Evolutionary conservation across 441 rosid genomes (phyloP), one percentile per base, ranked within the genome.

Genomic region (Erodium moschatum): DNA sequence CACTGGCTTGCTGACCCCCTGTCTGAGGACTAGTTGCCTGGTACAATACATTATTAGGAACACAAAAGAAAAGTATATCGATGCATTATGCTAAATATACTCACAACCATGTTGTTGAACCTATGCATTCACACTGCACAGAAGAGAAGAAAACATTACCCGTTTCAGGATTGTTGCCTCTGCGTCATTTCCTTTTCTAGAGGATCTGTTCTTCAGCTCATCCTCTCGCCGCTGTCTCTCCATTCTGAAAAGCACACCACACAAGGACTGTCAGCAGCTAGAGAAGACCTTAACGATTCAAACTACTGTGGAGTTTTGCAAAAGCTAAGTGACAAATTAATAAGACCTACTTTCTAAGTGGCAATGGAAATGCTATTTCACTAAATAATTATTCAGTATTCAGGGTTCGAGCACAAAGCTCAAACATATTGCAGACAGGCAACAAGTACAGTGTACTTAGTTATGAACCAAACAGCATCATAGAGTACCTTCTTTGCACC

Each of bases 191-290:
- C 80, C 87, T 83, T 90, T 96, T 76, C 85, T 96, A 71, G 99
- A 90, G 38, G 98, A 84, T 80, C 89, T 81, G 72, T 79, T 84
- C 80, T 88, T 96, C 68, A 83, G 79, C 78, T 96, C 99, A 65
- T 96, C 99, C 83, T 96, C 98, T 1, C 97, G 91, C 9, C 98
- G 97, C 69, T 92, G 99, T 79, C 97, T 83, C 72, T 96, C 99
- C 97, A 92, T 87, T 84, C 99, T 95, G 29, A 60, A 60, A 13
- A 21, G 10, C 31, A 60, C 64, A 11, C 27, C 12, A 29, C 27
- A 74, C 64, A 40, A 76, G 50, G 16, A 64, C 0, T 60, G 20
- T 35, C 8, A 60, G 64, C 64, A 20, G 29, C 64, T 60, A 21
- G 31, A 60, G 20, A 27, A 60, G 20, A 27, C 4, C 64, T 27